Evolutionary conservation across 2,329 filamentous ascomycete genomes (phyloP).

Genomic region (Aspergillus sclerotialis): DNA sequence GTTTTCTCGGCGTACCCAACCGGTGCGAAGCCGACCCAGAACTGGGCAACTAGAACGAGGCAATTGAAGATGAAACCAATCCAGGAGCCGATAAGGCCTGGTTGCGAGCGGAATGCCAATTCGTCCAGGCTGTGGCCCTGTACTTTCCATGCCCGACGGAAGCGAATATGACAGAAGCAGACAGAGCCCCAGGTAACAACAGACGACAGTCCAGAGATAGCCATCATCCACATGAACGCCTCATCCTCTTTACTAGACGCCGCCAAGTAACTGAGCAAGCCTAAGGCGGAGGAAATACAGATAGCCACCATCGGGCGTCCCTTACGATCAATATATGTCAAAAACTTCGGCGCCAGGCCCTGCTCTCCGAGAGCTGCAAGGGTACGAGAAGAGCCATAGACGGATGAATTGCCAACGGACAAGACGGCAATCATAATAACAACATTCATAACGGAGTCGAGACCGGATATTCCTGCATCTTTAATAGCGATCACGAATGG

Average conservation of each 20-base stretch:
- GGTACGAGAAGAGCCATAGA: slow-evolving; percentile 86
- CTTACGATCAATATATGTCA: slow-evolving; percentile 74
- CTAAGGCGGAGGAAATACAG: slow-evolving; percentile 56
- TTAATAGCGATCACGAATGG: slow-evolving; percentile 92
- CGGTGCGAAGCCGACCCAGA: slow-evolving; percentile 80
- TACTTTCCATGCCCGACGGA: slow-evolving; percentile 69
- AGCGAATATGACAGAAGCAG: slow-evolving; percentile 86
- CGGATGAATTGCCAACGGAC: slow-evolving; percentile 83
- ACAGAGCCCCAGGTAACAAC: slow-evolving; percentile 78
- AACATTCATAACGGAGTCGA: slow-evolving; percentile 89
- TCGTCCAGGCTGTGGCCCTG: slow-evolving; percentile 66
- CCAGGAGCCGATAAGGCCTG: slow-evolving; percentile 73
- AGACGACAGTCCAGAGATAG: slow-evolving; percentile 64
- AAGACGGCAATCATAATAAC: slow-evolving; percentile 87
- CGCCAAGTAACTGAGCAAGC: slow-evolving; percentile 71
- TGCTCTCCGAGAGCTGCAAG: slow-evolving; percentile 86
- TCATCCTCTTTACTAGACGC: slow-evolving; percentile 52
- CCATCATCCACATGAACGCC: slow-evolving; percentile 74
- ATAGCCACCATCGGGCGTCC: slow-evolving; percentile 76
- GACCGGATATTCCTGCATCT: slow-evolving; percentile 70
- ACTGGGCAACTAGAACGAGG: slow-evolving; percentile 72
- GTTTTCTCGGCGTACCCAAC: slow-evolving; percentile 49
- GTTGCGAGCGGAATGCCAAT: slow-evolving; percentile 73
- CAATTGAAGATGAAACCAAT: slow-evolving; percentile 69
- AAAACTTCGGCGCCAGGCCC: slow-evolving; percentile 67